phyloP scores from a whole-genome alignment of 1,139 yeast species.

The Torulaspora pretoriensis region DNA sequence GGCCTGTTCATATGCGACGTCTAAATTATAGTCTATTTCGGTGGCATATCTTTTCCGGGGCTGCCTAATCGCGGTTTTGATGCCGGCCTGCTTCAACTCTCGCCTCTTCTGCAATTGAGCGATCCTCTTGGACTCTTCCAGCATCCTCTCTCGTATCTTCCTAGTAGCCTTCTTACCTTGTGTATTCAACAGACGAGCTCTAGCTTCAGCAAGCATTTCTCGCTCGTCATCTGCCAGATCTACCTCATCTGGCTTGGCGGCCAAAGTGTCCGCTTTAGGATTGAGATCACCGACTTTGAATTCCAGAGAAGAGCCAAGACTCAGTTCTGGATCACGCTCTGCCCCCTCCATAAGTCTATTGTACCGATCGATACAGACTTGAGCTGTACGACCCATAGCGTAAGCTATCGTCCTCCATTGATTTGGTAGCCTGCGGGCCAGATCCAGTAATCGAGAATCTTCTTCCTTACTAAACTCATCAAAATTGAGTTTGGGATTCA shows the following conservation, averaged over 20 bases:
- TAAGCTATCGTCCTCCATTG: slow-evolving; percentile 93
- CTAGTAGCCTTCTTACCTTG: slow-evolving; percentile 94
- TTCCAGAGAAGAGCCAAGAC: slow-evolving; percentile 37
- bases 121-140: slow-evolving; percentile 67
- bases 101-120: slow-evolving; percentile 78
- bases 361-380: slow-evolving; percentile 84
- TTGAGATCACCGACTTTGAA: slow-evolving; percentile 54
- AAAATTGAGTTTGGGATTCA: slow-evolving; percentile 68
- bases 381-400: slow-evolving; percentile 77
- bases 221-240: slow-evolving; percentile 83
- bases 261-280: slow-evolving; percentile 72
- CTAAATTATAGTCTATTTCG: slow-evolving; percentile 78
- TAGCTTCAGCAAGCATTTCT: slow-evolving; percentile 92
- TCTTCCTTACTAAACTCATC: slow-evolving; percentile 70
- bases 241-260: slow-evolving; percentile 76
- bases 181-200: slow-evolving; percentile 85
- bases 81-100: slow-evolving; percentile 83
- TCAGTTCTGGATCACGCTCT: slow-evolving; percentile 53
- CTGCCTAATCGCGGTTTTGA: slow-evolving; percentile 46
- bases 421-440: slow-evolving; percentile 75
- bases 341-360: slow-evolving; percentile 62
- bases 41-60: slow-evolving; percentile 51
- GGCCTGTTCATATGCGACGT: slow-evolving; percentile 72
- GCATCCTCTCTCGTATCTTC: slow-evolving; percentile 78
- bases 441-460: slow-evolving; percentile 63